Conservation (phyloP, 345 rosid genomes). For the Brassica juncea region DNA sequence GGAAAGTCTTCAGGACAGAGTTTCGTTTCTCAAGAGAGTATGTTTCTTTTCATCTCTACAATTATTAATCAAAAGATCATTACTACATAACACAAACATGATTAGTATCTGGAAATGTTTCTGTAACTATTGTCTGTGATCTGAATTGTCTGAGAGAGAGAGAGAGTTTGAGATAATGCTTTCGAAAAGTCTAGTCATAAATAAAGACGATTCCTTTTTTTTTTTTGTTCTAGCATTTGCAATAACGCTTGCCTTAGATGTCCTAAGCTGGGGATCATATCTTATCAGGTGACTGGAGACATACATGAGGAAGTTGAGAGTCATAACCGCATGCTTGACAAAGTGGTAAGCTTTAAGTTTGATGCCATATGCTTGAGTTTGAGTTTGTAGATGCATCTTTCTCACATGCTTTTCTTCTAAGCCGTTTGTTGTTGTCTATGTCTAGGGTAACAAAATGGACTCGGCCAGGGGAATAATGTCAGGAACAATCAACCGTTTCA, state of each 20-base stretch:
- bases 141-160: not conserved
- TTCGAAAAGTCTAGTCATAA: not conserved
- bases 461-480: conserved; percentile 81
- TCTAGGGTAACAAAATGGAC: conserved; percentile 87
- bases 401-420: conserved; percentile 6
- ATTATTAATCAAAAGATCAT: not conserved
- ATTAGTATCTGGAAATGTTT: not conserved
- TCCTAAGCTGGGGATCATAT: not conserved
- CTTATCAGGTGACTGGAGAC: conserved; percentile 76
- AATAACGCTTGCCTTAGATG: not conserved
- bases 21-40: conserved; percentile 71
- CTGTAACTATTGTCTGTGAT: conserved; percentile 8
- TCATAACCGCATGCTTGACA: conserved; percentile 81
- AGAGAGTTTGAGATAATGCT: not conserved
- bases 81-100: not conserved
- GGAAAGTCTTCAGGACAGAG: conserved; percentile 69
- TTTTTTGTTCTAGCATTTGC: not conserved
- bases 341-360: conserved; percentile 47
- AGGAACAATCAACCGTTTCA: conserved; percentile 85
- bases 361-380: conserved; percentile 1
- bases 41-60: conserved; percentile 18
- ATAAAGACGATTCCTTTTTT: not conserved
- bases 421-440: not conserved
- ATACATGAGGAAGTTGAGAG: conserved; percentile 87
- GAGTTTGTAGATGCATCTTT: conserved; percentile 4